Evolutionary conservation across 2,329 filamentous ascomycete genomes (phyloP).

Genomic region (Fusarium oligoseptatum): DNA sequence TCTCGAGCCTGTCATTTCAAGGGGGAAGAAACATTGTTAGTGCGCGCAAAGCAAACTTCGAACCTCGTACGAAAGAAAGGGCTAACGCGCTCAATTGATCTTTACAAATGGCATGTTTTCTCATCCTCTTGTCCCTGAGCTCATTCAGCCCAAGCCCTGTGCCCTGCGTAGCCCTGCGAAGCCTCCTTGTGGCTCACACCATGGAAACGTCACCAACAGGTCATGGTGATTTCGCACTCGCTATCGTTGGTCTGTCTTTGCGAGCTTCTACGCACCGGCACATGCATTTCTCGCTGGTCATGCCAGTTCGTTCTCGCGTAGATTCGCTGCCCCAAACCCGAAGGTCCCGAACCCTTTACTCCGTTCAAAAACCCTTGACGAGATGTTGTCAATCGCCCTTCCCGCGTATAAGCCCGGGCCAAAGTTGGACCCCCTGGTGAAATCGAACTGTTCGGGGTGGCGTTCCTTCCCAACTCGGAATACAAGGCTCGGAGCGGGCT

Average conservation of each 20-base stretch:
- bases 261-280: not conserved
- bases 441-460: slow-evolving; percentile 9
- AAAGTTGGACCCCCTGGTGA: slow-evolving; percentile 27
- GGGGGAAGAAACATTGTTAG: slow-evolving; percentile 8
- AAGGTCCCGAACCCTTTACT: not conserved
- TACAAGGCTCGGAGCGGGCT: not conserved
- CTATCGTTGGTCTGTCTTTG: slow-evolving; percentile 20
- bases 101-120: slow-evolving; percentile 33
- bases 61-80: slow-evolving; percentile 33
- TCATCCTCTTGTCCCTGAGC: not conserved
- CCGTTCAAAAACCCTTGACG: not conserved
- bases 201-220: slow-evolving; percentile 45
- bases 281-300: not conserved
- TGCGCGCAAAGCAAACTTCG: slow-evolving; percentile 24
- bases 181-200: slow-evolving; percentile 39
- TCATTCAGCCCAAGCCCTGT: slow-evolving; percentile 31
- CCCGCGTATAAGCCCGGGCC: slow-evolving; percentile 27
- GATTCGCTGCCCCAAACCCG: slow-evolving; percentile 12
- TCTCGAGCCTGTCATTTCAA: not conserved
- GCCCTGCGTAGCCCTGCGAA: slow-evolving; percentile 32
- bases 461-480: slow-evolving; percentile 25
- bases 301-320: slow-evolving; percentile 13
- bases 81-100: slow-evolving; percentile 14
- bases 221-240: slow-evolving; percentile 34
- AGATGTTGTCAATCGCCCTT: not conserved